A percentile compares a stretch with the other conserved stretches of the same genome.
phyloP scores from a whole-genome alignment of 176 grass and related monocot species.

The Dactylis glomerata region DNA sequence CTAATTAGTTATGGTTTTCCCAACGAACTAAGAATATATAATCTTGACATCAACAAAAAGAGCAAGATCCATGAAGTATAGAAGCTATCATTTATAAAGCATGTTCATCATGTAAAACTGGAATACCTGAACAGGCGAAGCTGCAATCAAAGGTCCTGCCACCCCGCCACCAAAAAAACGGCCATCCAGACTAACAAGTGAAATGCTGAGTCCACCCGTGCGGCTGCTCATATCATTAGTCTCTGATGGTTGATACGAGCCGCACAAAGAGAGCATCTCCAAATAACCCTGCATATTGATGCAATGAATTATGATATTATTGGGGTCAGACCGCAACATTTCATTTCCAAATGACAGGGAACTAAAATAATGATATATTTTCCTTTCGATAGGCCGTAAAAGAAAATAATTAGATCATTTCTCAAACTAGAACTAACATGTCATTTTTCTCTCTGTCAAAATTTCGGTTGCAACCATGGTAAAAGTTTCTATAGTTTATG shows the following conservation, averaged over 20 bases:
- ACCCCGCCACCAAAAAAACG: conserved; percentile 55
- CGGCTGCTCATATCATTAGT: conserved; percentile 39
- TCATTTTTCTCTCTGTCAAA: not conserved
- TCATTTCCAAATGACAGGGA: not conserved
- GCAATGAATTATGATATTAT: not conserved
- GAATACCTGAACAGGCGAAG: conserved; percentile 61
- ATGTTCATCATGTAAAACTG: not conserved
- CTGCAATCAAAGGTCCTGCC: conserved; percentile 55
- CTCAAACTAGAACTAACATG: not conserved
- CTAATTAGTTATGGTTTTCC: not conserved
- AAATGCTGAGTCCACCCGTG: conserved; percentile 51
- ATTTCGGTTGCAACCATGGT: not conserved
- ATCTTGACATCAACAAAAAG: not conserved
- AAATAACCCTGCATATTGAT: conserved; percentile 43
- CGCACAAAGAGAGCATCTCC: conserved; percentile 65
- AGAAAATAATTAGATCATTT: not conserved
- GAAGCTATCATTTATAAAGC: not conserved
- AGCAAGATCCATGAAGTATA: not conserved
- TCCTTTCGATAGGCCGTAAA: not conserved
- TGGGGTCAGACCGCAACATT: not conserved
- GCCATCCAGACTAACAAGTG: conserved; percentile 47
- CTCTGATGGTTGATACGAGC: conserved; percentile 54
- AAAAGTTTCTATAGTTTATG: not conserved
- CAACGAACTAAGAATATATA: not conserved
- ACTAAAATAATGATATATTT: not conserved